Evolutionary conservation across 2,329 filamentous ascomycete genomes (phyloP), one percentile per base, ranked within the genome.

Genomic region (Hymenoscyphus repandus): DNA sequence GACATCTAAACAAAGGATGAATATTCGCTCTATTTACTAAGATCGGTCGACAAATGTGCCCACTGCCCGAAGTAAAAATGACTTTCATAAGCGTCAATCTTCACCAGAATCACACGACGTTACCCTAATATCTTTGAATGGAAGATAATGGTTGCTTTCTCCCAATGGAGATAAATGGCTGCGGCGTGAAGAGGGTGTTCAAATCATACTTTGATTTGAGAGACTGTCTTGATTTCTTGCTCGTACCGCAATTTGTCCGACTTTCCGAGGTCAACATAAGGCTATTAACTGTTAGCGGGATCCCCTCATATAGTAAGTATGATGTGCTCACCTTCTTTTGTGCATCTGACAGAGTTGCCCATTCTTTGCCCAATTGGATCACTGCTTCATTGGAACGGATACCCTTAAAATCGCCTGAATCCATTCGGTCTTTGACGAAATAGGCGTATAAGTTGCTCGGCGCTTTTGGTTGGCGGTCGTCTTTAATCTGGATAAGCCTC

Each of bases 381-480:
- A 59, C 6, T 1, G 65, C 58, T 2, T 83, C 76, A 0, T 3
- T 1, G 0, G 69, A 0, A 0, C 47, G 6, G 51, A 82, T 71
- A 42, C 72, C 67, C 51, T 71, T 73, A 49, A 80, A 71, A 46
- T 83, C 81, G 17, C 74, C 74, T 41, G 68, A 73, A 1, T 54
- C 55, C 5, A 60, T 52, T 47, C 78, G 71, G 11, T 79, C 76
- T 22, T 49, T 58, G 38, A 54, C 32, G 66, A 78, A 86, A 4
- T 61, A 49, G 1, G 69, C 20, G 55, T 68, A 81, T 0, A 74
- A 12, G 3, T n/a, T 60, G 0, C 6, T 1, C 3, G 73, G 67
- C 1, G 53, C 53, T 64, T 77, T 81, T 44, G 77, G 71, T 12
- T 65, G 60, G 45, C 83, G 75, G 10, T 79, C 72, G 61, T 87